Evolutionary conservation across 805 yeast species (phyloP), one percentile per base, ranked within the genome.

Genomic region (Hanseniaspora nectarophila): DNA sequence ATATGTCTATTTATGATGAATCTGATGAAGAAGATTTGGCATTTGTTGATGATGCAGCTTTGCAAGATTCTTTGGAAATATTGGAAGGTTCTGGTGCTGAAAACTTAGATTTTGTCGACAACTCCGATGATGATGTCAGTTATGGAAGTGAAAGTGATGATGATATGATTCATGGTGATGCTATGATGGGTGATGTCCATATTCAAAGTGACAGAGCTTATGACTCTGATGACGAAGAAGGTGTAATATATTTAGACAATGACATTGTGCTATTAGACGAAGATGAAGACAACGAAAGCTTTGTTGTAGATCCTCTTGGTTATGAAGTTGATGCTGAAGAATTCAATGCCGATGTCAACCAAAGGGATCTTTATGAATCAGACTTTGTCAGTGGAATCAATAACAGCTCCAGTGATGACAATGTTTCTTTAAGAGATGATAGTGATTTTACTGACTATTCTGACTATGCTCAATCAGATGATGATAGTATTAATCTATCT

Each of bases 1-100:
- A 71, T 5, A 71, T 69, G 9, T 71, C 70, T 53, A 67, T 71
- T 9, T 75, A 69, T 54, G 75, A 66, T 21, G 70, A 65, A 21
- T 76, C 71, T 8, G 70, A 65, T 24, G 65, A 65, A 21, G 74
- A 66, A 24, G 76, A 67, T 37, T 65, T 68, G 32, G 68, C 70
- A 5, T 63, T 66, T 59, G 70, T 66, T 16, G 63, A 63, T 40
- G 62, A 62, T 29, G 68, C 32, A 43, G 57, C 60, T 7, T 42
- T 65, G 38, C 62, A 65, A 34, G 63, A 65, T 15, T 64, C 66
- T 5, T 65, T 63, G 38, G 66, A 67, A 4, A 70, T 67, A 13
- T 63, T 58, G 39, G 69, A 62, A 23, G 67, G 61, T n/a, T 69
- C 60, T 20, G 63, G 58, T 7, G 65, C 57, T 6, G 64, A 58